Evolutionary conservation across 208 protist species (phyloP).

Genomic region (Trypanosoma lewisi): DNA sequence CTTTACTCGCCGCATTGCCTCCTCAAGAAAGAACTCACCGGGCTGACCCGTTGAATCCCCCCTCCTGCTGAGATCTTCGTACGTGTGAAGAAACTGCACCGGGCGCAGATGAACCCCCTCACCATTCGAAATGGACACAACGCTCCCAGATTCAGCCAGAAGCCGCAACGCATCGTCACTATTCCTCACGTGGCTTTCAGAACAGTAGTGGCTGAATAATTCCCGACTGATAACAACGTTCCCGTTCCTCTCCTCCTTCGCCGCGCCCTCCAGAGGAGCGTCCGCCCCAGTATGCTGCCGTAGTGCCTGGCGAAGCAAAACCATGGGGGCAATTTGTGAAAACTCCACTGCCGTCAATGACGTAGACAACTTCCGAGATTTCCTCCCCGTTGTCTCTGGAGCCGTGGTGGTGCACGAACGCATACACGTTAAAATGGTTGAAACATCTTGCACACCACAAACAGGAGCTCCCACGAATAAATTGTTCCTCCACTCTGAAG

Average conservation of each 20-base stretch:
- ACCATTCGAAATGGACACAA: constrained; percentile 54
- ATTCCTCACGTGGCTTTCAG: constrained; percentile 47
- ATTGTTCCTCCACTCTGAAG: too few species aligned
- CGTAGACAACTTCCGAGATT: background rate
- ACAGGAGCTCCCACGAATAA: too few species aligned
- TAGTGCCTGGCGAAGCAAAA: constrained; percentile 55
- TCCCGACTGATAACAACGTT: constrained; percentile 48
- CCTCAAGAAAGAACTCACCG: constrained; percentile 38
- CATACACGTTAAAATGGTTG: too few species aligned
- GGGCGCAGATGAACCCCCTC: constrained; percentile 58
- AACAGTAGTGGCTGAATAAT: constrained; percentile 56
- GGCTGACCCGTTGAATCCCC: background rate
- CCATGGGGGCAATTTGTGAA: constrained; percentile 38
- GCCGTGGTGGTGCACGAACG: background rate
- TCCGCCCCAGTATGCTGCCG: constrained; percentile 42
- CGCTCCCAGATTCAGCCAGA: constrained; percentile 45
- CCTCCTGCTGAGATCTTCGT: constrained; percentile 5
- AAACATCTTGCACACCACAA: too few species aligned
- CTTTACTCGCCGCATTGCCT: constrained; percentile 33
- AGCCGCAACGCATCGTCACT: constrained; percentile 35
- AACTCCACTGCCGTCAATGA: constrained; percentile 30
- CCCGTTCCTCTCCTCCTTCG: constrained; percentile 5
- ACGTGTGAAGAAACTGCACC: constrained; percentile 46
- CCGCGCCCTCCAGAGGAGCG: constrained; percentile 22
- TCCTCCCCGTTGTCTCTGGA: background rate